Percentiles rank a stretch among this genome's conserved stretches.
These are phyloP conservation scores for Lipomyces orientalis DNA, from an alignment of 805 yeast species.

Conservation along the genomic window DNA sequence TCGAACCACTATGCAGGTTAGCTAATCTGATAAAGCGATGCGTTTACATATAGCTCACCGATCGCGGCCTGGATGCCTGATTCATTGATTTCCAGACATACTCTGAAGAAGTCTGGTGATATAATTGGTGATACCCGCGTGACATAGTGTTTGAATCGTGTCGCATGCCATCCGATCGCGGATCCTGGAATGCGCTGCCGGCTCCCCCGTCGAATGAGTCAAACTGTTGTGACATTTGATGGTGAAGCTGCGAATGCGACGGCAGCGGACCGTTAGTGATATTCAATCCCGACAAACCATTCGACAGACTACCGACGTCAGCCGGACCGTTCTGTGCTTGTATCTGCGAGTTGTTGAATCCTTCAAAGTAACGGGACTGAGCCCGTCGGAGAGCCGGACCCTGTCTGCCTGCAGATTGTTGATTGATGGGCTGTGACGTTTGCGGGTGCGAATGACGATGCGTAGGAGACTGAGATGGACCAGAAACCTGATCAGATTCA, in stretches of 20 bases:
- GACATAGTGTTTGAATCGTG: background rate
- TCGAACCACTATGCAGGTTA: conserved; percentile 8
- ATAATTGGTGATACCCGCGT: conserved; percentile 1
- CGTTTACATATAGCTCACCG: conserved; percentile 1
- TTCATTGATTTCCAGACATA: conserved; percentile 18
- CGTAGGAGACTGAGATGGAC: background rate
- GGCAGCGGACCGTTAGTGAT: conserved; percentile 5
- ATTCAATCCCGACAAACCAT: conserved; percentile 16
- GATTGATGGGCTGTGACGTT: conserved; percentile 9
- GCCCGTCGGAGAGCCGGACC: conserved; percentile 17
- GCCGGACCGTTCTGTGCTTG: background rate
- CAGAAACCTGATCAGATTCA: background rate
- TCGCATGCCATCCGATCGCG: background rate
- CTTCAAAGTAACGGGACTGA: conserved; percentile 32
- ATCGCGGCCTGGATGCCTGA: conserved; percentile 1
- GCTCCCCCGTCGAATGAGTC: background rate
- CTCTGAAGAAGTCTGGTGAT: conserved; percentile 9
- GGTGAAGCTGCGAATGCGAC: conserved; percentile 5
- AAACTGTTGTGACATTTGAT: conserved; percentile 3
- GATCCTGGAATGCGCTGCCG: background rate
- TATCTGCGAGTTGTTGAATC: conserved; percentile 6
- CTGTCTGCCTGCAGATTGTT: conserved; percentile 5
- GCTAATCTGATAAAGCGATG: background rate
- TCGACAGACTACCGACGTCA: conserved; percentile 16
- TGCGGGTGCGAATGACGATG: background rate